Conservation (phyloP, 176 grass and related monocot species). For the Puccinellia tenuiflora region DNA sequence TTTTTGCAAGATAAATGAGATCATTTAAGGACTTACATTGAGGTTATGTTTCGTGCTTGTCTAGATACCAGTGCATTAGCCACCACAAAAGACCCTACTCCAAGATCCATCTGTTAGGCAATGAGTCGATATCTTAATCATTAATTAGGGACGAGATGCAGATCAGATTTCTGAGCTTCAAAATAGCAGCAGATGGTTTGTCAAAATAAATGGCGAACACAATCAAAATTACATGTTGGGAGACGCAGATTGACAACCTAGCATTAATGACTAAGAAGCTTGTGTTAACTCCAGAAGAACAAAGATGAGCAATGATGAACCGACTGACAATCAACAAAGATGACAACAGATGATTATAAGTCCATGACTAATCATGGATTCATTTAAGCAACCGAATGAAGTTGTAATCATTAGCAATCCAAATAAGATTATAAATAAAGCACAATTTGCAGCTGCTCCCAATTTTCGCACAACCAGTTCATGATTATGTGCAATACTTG, state of each 20-base stretch:
- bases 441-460: not conserved
- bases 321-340: not conserved
- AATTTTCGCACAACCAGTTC: not conserved
- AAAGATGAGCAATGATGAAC: not conserved
- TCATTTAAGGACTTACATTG: conserved; percentile 44
- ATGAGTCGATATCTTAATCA: not conserved
- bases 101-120: conserved; percentile 91
- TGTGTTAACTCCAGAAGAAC: not conserved
- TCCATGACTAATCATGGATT: not conserved
- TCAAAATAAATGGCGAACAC: not conserved
- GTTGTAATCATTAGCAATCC: not conserved
- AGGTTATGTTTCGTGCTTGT: conserved; percentile 65
- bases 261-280: not conserved
- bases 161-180: conserved; percentile 15
- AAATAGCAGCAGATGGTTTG: not conserved
- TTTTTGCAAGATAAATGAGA: not conserved
- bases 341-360: not conserved
- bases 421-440: not conserved
- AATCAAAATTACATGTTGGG: not conserved
- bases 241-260: not conserved
- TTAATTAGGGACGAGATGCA: not conserved
- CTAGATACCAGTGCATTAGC: conserved; percentile 85
- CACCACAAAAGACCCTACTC: conserved; percentile 95
- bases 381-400: conserved; percentile 19
- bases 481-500: conserved; percentile 10